These are phyloP conservation scores for Cucurbita pepo DNA, from an alignment of 306 rosid genomes.

Conservation along the genomic window DNA sequence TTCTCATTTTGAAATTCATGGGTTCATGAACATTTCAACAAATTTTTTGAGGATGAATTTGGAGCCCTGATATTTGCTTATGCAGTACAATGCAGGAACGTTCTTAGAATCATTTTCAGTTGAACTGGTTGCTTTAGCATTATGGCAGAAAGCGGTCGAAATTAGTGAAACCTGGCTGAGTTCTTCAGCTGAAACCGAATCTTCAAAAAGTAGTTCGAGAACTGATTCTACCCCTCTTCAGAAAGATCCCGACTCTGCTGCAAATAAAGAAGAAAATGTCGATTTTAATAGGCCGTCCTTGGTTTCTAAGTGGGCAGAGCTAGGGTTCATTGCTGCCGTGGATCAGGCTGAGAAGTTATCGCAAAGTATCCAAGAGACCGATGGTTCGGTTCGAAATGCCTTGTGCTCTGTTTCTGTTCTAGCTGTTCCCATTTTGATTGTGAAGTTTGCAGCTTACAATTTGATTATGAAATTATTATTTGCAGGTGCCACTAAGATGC, in stretches of 20 bases:
- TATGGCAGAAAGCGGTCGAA: conserved; percentile 64
- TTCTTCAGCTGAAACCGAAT: conserved; percentile 17
- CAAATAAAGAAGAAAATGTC: conserved; percentile 20
- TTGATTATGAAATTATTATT: not conserved
- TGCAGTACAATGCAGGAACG: conserved; percentile 42
- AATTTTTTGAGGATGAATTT: not conserved
- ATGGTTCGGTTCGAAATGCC: conserved; percentile 54
- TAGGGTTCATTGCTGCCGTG: conserved; percentile 46
- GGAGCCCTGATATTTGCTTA: conserved; percentile 13
- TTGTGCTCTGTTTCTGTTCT: not conserved
- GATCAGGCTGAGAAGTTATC: conserved; percentile 62
- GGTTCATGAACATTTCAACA: not conserved
- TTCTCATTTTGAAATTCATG: not conserved
- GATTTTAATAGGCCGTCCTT: conserved; percentile 43
- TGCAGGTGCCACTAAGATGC: conserved; percentile 48
- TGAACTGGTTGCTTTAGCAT: conserved; percentile 74
- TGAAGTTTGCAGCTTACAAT: not conserved
- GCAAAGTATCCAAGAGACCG: conserved; percentile 33
- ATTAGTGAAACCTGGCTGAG: conserved; percentile 41
- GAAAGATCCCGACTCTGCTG: conserved; percentile 15
- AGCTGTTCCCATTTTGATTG: not conserved
- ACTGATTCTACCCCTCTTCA: conserved; percentile 13
- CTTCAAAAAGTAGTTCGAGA: conserved; percentile 23
- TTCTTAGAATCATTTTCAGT: conserved; percentile 66
- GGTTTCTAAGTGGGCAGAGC: conserved; percentile 53